Percentiles rank a stretch among this genome's conserved stretches.
Evolutionary conservation across 352 stramenopile genomes (phyloP).

Genomic region (Globisporangium lucens): DNA sequence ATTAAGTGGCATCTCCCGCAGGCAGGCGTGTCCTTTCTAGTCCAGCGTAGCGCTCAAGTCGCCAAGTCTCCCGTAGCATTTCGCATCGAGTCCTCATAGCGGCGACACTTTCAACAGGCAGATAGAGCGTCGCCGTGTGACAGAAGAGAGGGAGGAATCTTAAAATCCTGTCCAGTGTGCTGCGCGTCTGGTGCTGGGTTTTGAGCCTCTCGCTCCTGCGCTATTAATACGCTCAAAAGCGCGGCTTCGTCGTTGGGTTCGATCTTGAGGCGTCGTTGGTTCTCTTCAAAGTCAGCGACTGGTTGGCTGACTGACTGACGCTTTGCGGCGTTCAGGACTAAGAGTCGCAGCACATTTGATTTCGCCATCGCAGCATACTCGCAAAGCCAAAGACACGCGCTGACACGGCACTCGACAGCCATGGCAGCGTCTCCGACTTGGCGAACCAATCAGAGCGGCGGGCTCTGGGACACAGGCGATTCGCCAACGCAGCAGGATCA

Average conservation of each 20-base stretch:
- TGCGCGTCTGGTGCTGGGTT: background rate
- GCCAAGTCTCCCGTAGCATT: background rate
- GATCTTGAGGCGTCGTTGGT: background rate
- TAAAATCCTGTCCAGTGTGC: background rate
- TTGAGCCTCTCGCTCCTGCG: background rate
- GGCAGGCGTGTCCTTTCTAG: background rate
- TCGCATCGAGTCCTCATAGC: background rate
- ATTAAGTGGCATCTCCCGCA: background rate
- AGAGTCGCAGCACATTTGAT: background rate
- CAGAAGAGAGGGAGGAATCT: background rate
- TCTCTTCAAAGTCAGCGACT: too few relatives aligned
- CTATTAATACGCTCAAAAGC: background rate
- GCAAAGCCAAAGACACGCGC: conserved; percentile 2
- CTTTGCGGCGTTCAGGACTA: background rate
- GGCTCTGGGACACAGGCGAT: background rate
- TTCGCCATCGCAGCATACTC: background rate
- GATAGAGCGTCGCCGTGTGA: background rate
- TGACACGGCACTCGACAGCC: background rate
- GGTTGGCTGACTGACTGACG: background rate
- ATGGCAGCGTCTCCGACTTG: conserved; percentile 6
- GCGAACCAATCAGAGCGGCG: background rate
- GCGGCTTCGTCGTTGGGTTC: background rate
- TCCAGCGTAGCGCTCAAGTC: background rate
- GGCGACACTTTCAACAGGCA: background rate
- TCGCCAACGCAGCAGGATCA: background rate